Evolutionary conservation across 2,329 filamentous ascomycete species (phyloP).

Genomic region (Colletotrichum tamarilloi): DNA sequence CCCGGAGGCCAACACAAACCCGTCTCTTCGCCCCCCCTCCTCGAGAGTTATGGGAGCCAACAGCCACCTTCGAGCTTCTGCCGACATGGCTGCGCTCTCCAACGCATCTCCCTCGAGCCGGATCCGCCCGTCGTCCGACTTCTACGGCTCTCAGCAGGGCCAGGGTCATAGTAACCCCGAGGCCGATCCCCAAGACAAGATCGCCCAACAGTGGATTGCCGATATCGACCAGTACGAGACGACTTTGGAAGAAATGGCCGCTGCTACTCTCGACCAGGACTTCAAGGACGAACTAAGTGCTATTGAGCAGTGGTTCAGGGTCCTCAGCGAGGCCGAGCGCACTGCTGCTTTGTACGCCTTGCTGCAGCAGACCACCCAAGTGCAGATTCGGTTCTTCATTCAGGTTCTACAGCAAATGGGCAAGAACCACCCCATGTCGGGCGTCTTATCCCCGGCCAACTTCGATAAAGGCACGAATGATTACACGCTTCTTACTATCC

Average conservation of each 20-base stretch:
- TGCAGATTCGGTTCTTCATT: constrained; percentile 99
- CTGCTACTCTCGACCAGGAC: constrained; percentile 97
- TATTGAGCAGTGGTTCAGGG: constrained; percentile 99
- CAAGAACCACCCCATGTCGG: constrained; percentile 97
- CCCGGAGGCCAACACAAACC: constrained; percentile 86
- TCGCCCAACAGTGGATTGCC: constrained; percentile 97
- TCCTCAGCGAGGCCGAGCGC: constrained; percentile 94
- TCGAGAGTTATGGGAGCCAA: constrained; percentile 82
- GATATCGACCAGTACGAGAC: constrained; percentile 99
- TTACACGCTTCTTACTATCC: background rate
- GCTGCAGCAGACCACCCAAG: constrained; percentile 97
- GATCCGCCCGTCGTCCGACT: constrained; percentile 94
- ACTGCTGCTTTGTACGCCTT: constrained; percentile 96
- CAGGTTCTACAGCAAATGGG: constrained; percentile 99
- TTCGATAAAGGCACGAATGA: constrained; percentile 86
- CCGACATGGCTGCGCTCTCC: constrained; percentile 90
- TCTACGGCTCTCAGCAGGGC: constrained; percentile 81
- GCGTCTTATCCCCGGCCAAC: constrained; percentile 91
- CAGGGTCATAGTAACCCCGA: constrained; percentile 77
- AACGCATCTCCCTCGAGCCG: constrained; percentile 75
- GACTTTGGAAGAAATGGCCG: constrained; percentile 99
- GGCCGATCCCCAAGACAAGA: constrained; percentile 86
- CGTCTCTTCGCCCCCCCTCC: constrained; percentile 83
- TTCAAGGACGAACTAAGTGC: constrained; percentile 99
- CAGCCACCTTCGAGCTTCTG: constrained; percentile 91